Evolutionary conservation across 257 asterid species (phyloP).

Genomic region (Euphrasia confusa): DNA sequence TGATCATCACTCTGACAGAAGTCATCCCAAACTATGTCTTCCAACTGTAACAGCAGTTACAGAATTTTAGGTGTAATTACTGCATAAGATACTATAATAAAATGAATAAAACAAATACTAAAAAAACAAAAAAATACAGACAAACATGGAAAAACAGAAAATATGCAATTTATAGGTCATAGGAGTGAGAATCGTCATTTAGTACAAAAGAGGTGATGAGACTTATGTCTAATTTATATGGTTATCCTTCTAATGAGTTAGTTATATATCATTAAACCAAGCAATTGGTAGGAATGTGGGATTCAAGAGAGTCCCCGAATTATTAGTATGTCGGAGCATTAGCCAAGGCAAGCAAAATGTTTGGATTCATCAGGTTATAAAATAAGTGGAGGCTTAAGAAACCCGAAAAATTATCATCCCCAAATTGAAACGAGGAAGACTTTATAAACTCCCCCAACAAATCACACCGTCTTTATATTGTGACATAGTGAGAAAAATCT

Average conservation of each 20-base stretch:
- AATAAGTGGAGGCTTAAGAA: constrained; percentile 9
- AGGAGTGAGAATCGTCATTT: background rate
- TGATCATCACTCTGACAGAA: constrained; percentile 61
- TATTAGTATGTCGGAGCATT: constrained; percentile 1
- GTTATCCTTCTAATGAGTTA: background rate
- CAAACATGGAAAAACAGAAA: background rate
- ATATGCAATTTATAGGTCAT: no score
- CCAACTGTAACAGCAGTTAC: constrained; percentile 67
- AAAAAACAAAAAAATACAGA: background rate
- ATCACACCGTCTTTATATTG: background rate
- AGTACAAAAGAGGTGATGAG: background rate
- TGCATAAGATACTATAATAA: constrained; percentile 39
- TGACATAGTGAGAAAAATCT: background rate
- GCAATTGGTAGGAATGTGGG: constrained; percentile 2
- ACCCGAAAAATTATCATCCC: background rate
- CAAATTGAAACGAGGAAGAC: background rate
- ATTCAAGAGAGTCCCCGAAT: constrained; percentile 4
- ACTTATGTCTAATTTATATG: constrained; percentile 1
- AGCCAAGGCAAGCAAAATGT: background rate
- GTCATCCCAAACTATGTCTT: constrained; percentile 72
- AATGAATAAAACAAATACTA: constrained; percentile 25
- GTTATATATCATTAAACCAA: background rate
- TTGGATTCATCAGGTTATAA: background rate
- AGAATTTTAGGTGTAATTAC: constrained; percentile 51
- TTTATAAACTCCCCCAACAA: background rate